Conservation (phyloP, 192 early-diverging fungal species). For the Backusella liffmaniae region DNA sequence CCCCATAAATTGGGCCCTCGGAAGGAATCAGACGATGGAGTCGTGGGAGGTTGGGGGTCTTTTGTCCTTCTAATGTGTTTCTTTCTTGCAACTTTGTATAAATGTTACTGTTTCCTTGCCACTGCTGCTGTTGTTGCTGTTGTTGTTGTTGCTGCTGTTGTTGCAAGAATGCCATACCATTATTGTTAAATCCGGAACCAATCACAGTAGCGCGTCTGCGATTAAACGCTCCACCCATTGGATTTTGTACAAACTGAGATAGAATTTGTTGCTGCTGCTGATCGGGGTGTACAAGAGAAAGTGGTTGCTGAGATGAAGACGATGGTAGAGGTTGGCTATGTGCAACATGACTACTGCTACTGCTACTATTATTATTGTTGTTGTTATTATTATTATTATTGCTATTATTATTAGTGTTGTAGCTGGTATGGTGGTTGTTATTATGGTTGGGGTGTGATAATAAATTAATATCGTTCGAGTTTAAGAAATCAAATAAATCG, state of each 20-base stretch:
- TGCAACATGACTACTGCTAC: neutral
- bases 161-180: neutral
- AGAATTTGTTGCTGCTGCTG: slow-evolving; percentile 17
- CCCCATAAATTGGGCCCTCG: slow-evolving; percentile 79
- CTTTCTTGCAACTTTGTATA: slow-evolving; percentile 17
- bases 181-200: neutral
- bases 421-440: neutral
- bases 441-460: neutral
- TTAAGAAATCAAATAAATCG: slow-evolving; percentile 11
- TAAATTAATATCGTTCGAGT: slow-evolving; percentile 7
- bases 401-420: neutral
- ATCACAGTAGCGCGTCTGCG: neutral
- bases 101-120: slow-evolving; percentile 9
- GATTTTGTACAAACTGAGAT: slow-evolving; percentile 13
- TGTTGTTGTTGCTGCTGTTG: slow-evolving; percentile 3
- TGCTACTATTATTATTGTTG: neutral
- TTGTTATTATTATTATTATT: neutral
- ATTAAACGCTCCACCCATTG: slow-evolving; percentile 1
- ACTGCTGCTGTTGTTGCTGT: neutral
- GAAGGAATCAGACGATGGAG: slow-evolving; percentile 64
- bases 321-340: neutral
- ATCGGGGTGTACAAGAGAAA: slow-evolving; percentile 12
- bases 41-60: slow-evolving; percentile 18
- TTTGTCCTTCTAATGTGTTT: neutral
- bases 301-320: neutral